These are phyloP conservation scores for Atkinsonella texensis DNA, from an alignment of 2,329 filamentous ascomycete species.

Conservation along the genomic window DNA sequence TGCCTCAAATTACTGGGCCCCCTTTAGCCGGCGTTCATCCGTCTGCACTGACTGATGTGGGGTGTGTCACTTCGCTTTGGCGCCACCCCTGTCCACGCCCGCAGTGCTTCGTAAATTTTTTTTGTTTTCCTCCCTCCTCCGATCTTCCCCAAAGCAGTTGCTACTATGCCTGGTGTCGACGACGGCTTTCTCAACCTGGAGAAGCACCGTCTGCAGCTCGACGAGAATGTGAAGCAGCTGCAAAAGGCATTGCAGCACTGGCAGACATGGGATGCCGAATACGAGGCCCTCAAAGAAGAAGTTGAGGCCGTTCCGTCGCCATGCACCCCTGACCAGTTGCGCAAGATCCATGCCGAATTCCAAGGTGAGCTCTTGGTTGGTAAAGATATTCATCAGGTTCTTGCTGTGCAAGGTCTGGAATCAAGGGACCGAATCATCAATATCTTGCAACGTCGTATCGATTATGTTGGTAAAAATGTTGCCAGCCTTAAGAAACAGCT, in stretches of 20 bases:
- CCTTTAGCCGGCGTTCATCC: conserved; percentile 17
- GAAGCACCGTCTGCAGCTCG: conserved; percentile 60
- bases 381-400: conserved; percentile 40
- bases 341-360: conserved; percentile 44
- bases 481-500: conserved; percentile 62
- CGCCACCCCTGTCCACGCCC: no score
- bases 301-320: conserved; percentile 45
- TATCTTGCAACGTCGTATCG: conserved; percentile 57
- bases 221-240: conserved; percentile 59
- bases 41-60: no score
- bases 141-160: not conserved
- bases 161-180: conserved; percentile 26
- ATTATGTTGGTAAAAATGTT: conserved; percentile 82
- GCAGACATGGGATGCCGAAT: conserved; percentile 85
- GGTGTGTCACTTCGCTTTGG: no score
- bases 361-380: conserved; percentile 50
- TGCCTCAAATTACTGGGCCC: no score
- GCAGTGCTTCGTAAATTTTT: not conserved
- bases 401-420: conserved; percentile 18
- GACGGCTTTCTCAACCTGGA: conserved; percentile 58
- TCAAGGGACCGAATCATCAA: conserved; percentile 42
- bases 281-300: conserved; percentile 79
- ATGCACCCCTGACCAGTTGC: conserved; percentile 36
- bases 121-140: not conserved
- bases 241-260: conserved; percentile 71